Evolutionary conservation across 345 rosid species (phyloP).

Genomic region (Microthlaspi erraticum): DNA sequence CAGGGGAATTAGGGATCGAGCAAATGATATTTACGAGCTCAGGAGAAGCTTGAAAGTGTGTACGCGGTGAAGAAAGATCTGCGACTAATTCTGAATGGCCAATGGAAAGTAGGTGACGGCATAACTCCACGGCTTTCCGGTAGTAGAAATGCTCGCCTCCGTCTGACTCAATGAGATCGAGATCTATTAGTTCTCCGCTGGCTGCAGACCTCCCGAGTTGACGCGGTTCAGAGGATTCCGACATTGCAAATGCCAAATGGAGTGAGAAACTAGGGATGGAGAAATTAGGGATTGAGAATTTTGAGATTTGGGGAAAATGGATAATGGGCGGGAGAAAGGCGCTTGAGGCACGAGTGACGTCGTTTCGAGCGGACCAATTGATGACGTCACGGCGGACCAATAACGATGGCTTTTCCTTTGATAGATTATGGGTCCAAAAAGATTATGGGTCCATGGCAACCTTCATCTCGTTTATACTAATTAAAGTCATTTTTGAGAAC

Average conservation of each 20-base stretch:
- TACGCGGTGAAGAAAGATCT: constrained; percentile 27
- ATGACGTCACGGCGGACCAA: too few relatives aligned
- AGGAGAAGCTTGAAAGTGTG: constrained; percentile 30
- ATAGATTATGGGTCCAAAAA: too few relatives aligned
- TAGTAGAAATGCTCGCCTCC: constrained; percentile 1
- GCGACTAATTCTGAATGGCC: constrained; percentile 29
- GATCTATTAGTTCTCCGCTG: constrained; percentile 27
- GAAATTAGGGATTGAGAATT: constrained; percentile 37
- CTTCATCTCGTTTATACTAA: too few relatives aligned
- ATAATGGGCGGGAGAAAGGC: constrained; percentile 45
- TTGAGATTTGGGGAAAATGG: constrained; percentile 35
- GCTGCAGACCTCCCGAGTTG: constrained; percentile 2
- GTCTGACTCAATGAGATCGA: constrained; percentile 19
- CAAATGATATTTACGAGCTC: constrained; percentile 28
- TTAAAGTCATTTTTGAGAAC: too few relatives aligned
- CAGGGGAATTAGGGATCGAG: constrained; percentile 43
- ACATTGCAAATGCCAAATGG: constrained; percentile 33
- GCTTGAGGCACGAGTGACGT: constrained; percentile 40
- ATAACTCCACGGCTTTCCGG: constrained; percentile 38
- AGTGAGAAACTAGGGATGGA: constrained; percentile 34
- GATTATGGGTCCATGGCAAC: too few relatives aligned
- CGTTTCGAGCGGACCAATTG: constrained; percentile 4
- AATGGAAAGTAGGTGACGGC: constrained; percentile 33
- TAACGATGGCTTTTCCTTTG: too few relatives aligned
- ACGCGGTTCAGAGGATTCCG: constrained; percentile 17